Base-by-base conservation (phyloP, 495 filamentous ascomycete genomes). In the Hyaloscypha variabilis region DNA sequence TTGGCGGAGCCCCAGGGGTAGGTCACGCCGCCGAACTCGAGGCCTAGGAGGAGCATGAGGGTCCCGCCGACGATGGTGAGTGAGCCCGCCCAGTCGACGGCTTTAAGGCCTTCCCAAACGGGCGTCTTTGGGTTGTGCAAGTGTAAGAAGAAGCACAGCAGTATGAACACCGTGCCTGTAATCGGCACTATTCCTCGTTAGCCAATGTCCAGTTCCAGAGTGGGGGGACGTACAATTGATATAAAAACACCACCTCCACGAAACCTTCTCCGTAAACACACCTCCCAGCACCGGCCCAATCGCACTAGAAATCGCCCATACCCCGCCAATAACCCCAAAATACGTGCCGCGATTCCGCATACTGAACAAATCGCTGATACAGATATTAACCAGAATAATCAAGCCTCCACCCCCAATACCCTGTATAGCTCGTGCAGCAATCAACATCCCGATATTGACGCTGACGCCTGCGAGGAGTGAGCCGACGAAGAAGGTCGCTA, bases 371-470 rank as follows among this genome's bases (percentile, higher is more conserved):
- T 97, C 93, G 11, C 87, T 86, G 61, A 97, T 93, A 67, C 82
- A 85, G 57, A 96, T 93, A 72, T 95, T 93, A 28, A 90, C 89
- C 69, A 96, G 74, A 24, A 91, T 88, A 24, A 94, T 82, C 53
- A 94, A 83, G 2, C 93, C 93, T 60, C 93, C 93, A 31, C 90
- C 91, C 5, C 92, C 93, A n/a, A 90, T 76, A 57, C 93, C 93
- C 74, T 97, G 93, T 54, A 97, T 78, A 1, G 89, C 88, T 73
- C 93, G 76, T 19, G 88, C 91, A 1, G 84, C 85, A 54, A 97
- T 82, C 60, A 96, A 81, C 85, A 93, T 92, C 31, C 82, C 79
- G 67, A 96, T 87, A 56, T 81, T 88, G 34, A 79, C 79, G 21
- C 88, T 83, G 34, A 92, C 69, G 1, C 85, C 93, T 61, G 88